Conservation (phyloP, 768 basidiomycete genomes). For the Lactifluus rugatus region DNA sequence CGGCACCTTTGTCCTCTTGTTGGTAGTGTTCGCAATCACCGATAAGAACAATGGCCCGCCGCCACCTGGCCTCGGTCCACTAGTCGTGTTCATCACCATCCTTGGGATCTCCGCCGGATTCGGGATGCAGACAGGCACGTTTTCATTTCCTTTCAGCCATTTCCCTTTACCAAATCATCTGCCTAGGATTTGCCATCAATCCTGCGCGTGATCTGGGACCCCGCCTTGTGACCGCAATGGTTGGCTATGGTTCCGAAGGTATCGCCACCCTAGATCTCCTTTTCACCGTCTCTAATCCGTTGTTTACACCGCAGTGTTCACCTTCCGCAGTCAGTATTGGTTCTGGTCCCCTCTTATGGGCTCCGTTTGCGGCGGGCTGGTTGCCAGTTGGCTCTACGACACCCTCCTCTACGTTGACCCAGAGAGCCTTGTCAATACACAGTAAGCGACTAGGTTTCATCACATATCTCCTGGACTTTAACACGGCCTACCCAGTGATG, state of each 20-base stretch:
- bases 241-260: constrained; percentile 52
- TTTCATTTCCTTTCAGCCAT: neutral
- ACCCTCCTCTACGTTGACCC: constrained; percentile 43
- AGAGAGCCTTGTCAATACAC: constrained; percentile 45
- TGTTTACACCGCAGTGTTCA: constrained; percentile 27
- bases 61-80: constrained; percentile 41
- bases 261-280: neutral
- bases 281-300: neutral
- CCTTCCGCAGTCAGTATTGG: constrained; percentile 54
- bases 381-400: constrained; percentile 50
- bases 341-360: constrained; percentile 57
- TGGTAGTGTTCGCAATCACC: constrained; percentile 42
- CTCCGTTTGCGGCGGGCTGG: constrained; percentile 48
- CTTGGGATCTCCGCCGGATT: constrained; percentile 50
- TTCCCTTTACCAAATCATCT: neutral
- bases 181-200: constrained; percentile 48
- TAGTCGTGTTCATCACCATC: constrained; percentile 46
- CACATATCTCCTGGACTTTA: neutral
- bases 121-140: constrained; percentile 46
- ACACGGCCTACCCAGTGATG: neutral
- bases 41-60: constrained; percentile 45
- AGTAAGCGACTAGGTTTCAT: constrained; percentile 29
- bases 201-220: constrained; percentile 69
- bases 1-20: constrained; percentile 42
- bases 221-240: constrained; percentile 58